Evolutionary conservation across 208 protist species (phyloP).

Genomic region (Leishmania tarentolae): DNA sequence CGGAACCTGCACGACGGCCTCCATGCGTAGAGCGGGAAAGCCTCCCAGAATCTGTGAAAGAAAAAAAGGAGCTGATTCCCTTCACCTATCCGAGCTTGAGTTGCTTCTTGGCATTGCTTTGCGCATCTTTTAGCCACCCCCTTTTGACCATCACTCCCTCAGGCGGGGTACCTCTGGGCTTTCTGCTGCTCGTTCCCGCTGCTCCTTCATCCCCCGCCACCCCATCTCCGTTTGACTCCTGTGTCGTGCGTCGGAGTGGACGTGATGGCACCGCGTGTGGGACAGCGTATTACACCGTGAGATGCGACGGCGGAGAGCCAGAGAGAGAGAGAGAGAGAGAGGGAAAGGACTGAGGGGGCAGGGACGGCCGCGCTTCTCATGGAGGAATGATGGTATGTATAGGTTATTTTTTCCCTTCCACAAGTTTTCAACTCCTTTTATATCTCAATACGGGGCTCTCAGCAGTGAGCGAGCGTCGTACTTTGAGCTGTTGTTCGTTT

Average conservation of each 20-base stretch:
- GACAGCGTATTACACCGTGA: background rate
- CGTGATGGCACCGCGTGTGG: background rate
- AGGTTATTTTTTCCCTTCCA: background rate
- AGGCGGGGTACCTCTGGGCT: background rate
- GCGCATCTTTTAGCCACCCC: background rate
- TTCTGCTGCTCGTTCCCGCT: background rate
- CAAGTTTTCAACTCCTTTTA: no score
- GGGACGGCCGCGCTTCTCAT: no score
- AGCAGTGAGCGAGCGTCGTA: no score
- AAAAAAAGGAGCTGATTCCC: background rate
- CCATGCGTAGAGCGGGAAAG: background rate
- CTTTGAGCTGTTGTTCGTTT: background rate
- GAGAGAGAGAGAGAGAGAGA: no score
- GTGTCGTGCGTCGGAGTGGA: background rate
- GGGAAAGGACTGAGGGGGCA: background rate
- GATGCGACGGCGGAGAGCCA: background rate
- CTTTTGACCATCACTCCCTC: background rate
- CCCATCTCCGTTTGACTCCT: background rate
- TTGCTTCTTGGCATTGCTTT: background rate
- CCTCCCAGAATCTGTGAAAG: background rate
- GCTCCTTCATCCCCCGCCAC: background rate
- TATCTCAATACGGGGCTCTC: background rate
- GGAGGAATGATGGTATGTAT: background rate
- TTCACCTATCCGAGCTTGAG: background rate
- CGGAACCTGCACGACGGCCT: background rate